Evolutionary conservation across 2,329 filamentous ascomycete genomes (phyloP), one percentile per base, ranked within the genome.

Genomic region (Aspergillus aculeatinus): DNA sequence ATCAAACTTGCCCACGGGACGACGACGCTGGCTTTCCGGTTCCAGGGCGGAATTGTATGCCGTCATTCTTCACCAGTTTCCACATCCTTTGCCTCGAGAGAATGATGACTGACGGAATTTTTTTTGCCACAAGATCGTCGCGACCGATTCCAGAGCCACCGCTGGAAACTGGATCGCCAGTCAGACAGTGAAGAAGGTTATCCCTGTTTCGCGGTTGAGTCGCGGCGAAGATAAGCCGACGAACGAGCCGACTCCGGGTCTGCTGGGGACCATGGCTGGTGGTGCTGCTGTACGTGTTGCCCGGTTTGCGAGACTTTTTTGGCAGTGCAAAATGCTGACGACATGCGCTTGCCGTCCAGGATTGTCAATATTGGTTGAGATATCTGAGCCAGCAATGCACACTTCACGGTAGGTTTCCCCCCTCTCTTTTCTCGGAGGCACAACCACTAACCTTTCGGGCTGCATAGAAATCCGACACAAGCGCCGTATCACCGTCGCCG

Each of bases 1-100:
- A 99, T 99, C 86, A 99, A 99, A 86, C 93, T 99, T 72, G 95
- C 95, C 65, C 95, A 99, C 86, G 95, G 95, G 75, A 99, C 95
- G 63, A 99, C 95, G 61, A 99, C 95, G 55, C 88, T 99, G 63
- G 94, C 93, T 65, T 99, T 99, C 85, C 89, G 94, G 76, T 99
- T 98, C 85, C 88, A 98, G 81, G 93, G 93, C 72, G 95, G 95
- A 75, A 98, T 99, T 80, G 74, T 77, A 77, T 64, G 73, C 66
- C 50, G 16, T 51, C 60, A 23, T 39, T 2, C 27, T 29, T 7
- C 21, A 35, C 51, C 49, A 33, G 12, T 25, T 47, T 23, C 55
- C 54, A 27, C 50, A 11, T 54, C 35, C 12, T 35, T 25, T 10
- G 42, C 31, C 19, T 11, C 31, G n/a, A 14, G 51, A 12, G 33